Base-by-base conservation (phyloP, 768 basidiomycete genomes). In the Agaricus bisporus region DNA sequence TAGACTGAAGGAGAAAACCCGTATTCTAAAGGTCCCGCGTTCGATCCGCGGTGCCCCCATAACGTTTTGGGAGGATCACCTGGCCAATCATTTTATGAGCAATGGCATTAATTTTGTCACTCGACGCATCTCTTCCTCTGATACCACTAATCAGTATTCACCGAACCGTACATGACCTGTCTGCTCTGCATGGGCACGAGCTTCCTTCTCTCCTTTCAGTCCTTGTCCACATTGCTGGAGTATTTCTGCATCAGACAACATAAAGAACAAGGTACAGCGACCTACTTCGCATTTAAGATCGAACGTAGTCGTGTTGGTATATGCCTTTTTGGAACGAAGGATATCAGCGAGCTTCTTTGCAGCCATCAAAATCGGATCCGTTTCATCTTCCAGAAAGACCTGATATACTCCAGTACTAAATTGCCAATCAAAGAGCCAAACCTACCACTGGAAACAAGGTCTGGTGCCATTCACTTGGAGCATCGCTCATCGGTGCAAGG, bases 201-300 rank as follows among this genome's bases (percentile, higher is more conserved):
- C 95, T 56, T 85, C 94, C 63, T 94, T 98, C 73, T 98, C 95
- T 32, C 95, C 95, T 60, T 87, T 95, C 59, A 98, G 70, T 0
- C 91, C 93, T 61, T 83, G 75, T 15, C 86, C 82, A 62, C 95
- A 98, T 48, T 86, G 73, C 83, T 92, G 54, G 7, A n/a, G 36
- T 10, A 12, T 52, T n/a, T 17, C 29, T 41, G 48, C 22, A 46
- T 35, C 42, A n/a, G 20, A 41, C 26, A 46, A 50, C 17, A 41
- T 41, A n/a, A 35, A 50, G 48, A 8, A 29, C 47, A 18, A 52
- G 10, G 37, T 18, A 28, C n/a, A 22, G 12, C 5, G 2, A 68
- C 78, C 62, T 65, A 88, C 88, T 73, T 93, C 83, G 66, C 92
- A 95, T 62, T 85, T 87, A 42, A 98, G 68, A 68, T 93, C 90